A percentile compares a stretch with the other conserved stretches of the same genome.
phyloP scores from a whole-genome alignment of 169 alveolate genomes.

The Cryptosporidium tyzzeri region DNA sequence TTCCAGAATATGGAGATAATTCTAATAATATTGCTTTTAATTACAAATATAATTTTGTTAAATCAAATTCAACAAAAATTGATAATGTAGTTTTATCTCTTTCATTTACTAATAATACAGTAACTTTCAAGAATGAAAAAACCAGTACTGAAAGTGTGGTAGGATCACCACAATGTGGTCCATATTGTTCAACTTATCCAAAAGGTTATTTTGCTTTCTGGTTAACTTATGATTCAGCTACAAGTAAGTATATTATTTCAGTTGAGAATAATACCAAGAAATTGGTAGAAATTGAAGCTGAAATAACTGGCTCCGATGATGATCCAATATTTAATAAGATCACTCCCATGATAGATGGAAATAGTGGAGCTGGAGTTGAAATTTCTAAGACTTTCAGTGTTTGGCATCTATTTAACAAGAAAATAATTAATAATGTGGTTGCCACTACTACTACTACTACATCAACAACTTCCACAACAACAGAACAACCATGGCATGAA shows the following conservation, averaged over 20 bases:
- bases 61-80: background rate
- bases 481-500: slow-evolving; percentile 8
- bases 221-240: slow-evolving; percentile 27
- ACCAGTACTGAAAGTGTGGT: background rate
- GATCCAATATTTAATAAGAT: slow-evolving; percentile 14
- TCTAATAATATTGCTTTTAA: background rate
- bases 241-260: slow-evolving; percentile 5
- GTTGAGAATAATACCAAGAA: slow-evolving; percentile 40
- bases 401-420: slow-evolving; percentile 20
- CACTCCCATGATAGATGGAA: background rate
- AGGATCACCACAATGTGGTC: slow-evolving; percentile 64
- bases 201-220: slow-evolving; percentile 53
- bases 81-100: slow-evolving; percentile 22
- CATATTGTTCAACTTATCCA: slow-evolving; percentile 59
- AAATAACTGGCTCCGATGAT: background rate
- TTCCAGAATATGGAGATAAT: slow-evolving; percentile 6
- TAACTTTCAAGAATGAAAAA: slow-evolving; percentile 32
- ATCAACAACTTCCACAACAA: slow-evolving; percentile 13
- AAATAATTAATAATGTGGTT: background rate
- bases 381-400: slow-evolving; percentile 12
- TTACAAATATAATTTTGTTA: slow-evolving; percentile 32
- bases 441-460: slow-evolving; percentile 26
- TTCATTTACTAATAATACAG: slow-evolving; percentile 13
- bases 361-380: background rate
- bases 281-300: slow-evolving; percentile 32